Base-by-base conservation (phyloP, 2,329 filamentous ascomycete species). In the Coniochaeta sp. region DNA sequence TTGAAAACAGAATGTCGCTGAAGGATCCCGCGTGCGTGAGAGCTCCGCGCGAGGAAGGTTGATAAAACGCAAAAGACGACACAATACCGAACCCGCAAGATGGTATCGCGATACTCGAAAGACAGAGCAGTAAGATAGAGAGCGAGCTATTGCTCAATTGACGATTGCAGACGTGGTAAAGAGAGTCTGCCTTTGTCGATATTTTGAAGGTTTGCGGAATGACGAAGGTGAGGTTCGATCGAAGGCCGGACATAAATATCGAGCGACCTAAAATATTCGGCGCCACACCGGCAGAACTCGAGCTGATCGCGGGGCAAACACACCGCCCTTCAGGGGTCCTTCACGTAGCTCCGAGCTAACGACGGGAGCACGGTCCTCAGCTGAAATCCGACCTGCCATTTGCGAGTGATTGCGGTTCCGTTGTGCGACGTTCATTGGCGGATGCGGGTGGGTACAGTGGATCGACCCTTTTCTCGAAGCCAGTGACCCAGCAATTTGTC, bases 231-330 rank as follows among this genome's bases (percentile, higher is more conserved):
- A 24, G 22, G 38, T 42, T 42, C 2, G 6, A 22, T 24, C 12
- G 22, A 42, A 14, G 10, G 3, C 10, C 12, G 4, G 4, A 42
- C 22, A 22, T 42, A 42, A 42, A 42, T 38, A 42, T 42, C 38
- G 38, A 42, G 16, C n/a, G n/a, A 18, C 33, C 20, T 42, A 22
- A 42, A 42, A 42, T 42, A 42, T 24, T 42, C 12, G 38, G 6
- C 38, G 38, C 6, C 12, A 18, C 38, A 24, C 38, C 38, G 38
- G 38, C 38, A 42, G 38, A 42, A 42, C 38, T 26, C 10, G 38
- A 42, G 38, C 38, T 42, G 38, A 42, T 26, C 38, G 38, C 38
- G 38, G 38, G 38, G 38, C 38, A 42, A 42, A 42, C 38, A 42
- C 20, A 42, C 38, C 38, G 38, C 38, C 38, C n/a, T 26, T 26